Evolutionary conservation across 2,329 filamentous ascomycete genomes (phyloP).

Genomic region (Venturia oleaginea): DNA sequence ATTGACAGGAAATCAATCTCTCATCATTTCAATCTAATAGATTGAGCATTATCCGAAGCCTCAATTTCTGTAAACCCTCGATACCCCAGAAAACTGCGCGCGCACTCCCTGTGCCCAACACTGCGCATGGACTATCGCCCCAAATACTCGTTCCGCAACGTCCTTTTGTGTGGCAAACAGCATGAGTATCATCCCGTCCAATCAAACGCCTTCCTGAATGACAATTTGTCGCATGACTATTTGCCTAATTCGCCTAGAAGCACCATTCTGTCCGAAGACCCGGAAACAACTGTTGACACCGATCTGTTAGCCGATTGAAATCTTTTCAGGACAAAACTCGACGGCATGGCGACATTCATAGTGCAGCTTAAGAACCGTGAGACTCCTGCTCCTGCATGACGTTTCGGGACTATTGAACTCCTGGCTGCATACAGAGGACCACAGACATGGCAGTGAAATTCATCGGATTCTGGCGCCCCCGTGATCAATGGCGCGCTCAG

Average conservation of each 20-base stretch:
- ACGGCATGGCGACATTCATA: neutral
- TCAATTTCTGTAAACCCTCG: neutral
- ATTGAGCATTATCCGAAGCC: neutral
- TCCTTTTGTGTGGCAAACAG: constrained; percentile 1
- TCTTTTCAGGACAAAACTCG: neutral
- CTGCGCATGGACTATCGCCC: neutral
- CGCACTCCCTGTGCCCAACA: neutral
- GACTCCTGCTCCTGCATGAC: constrained; percentile 3
- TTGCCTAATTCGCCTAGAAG: constrained; percentile 72
- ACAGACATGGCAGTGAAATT: neutral
- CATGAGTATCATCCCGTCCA: constrained; percentile 2
- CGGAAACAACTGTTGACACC: constrained; percentile 60
- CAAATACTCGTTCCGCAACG: neutral
- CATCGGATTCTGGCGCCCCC: neutral
- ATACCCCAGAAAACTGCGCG: neutral
- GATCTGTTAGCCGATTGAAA: constrained; percentile 1
- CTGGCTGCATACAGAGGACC: neutral
- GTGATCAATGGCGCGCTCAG: neutral
- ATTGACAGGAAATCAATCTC: neutral
- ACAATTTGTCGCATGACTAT: constrained; percentile 26
- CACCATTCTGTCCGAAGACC: constrained; percentile 79
- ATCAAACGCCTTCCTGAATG: constrained; percentile 12
- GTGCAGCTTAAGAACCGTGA: neutral
- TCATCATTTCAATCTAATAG: neutral
- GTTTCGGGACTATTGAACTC: neutral